Evolutionary conservation across 164 flowering plant species (phyloP).

Genomic region (Umbilicus rupestris): DNA sequence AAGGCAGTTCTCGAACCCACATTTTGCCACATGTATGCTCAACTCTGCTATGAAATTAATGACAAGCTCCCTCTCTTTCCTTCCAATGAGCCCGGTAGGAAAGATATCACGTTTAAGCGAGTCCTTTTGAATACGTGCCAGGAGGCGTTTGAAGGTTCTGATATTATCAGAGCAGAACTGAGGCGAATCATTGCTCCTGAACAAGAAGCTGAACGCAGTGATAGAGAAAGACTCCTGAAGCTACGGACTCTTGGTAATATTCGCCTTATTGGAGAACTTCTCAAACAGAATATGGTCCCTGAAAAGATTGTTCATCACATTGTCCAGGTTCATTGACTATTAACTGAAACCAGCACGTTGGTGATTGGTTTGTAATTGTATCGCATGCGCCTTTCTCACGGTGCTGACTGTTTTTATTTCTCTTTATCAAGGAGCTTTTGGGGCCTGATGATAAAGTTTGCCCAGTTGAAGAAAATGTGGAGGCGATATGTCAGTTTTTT

Average conservation of each 20-base stretch:
- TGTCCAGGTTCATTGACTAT: slow-evolving; percentile 52
- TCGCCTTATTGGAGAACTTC: slow-evolving; percentile 87
- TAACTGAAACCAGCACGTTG: neutral
- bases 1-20: slow-evolving; percentile 97
- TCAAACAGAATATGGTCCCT: slow-evolving; percentile 96
- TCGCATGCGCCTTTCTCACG: neutral
- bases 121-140: slow-evolving; percentile 82
- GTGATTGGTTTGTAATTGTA: neutral
- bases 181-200: slow-evolving; percentile 84
- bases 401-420: neutral
- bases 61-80: slow-evolving; percentile 90
- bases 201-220: slow-evolving; percentile 75
- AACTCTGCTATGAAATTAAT: slow-evolving; percentile 83
- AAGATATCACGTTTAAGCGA: slow-evolving; percentile 82
- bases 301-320: slow-evolving; percentile 94
- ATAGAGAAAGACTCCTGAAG: slow-evolving; percentile 75
- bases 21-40: slow-evolving; percentile 93
- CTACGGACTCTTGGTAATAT: slow-evolving; percentile 94
- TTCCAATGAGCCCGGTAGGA: slow-evolving; percentile 78
- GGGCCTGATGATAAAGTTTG: slow-evolving; percentile 58
- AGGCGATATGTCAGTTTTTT: slow-evolving; percentile 94
- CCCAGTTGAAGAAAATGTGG: slow-evolving; percentile 95
- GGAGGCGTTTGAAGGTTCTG: slow-evolving; percentile 95
- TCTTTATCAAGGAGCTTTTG: slow-evolving; percentile 58
- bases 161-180: slow-evolving; percentile 62